A percentile compares a stretch with the other conserved stretches of the same genome.
Conservation (phyloP, 1,139 yeast genomes). For the Suhomyces panamericanus region DNA sequence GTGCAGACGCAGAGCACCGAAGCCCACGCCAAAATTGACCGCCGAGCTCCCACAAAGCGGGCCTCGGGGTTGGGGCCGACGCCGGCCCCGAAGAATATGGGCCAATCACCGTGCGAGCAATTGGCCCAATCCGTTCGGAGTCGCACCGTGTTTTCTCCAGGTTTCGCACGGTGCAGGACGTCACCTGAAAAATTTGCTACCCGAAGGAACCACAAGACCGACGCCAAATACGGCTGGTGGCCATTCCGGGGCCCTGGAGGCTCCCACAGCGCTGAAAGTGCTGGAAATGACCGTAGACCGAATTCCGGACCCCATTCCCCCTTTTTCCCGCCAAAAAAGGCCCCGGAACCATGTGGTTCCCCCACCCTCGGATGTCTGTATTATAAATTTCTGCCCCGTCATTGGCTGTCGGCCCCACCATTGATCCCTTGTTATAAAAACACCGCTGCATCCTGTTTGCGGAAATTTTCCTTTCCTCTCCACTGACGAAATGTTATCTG, state of each 20-base stretch:
- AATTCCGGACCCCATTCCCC: neutral
- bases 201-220: slow-evolving; percentile 4
- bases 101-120: slow-evolving; percentile 12
- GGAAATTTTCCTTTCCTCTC: slow-evolving; percentile 8
- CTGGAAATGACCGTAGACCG: neutral
- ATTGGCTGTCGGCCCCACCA: slow-evolving; percentile 18
- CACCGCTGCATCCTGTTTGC: slow-evolving; percentile 9
- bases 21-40: neutral
- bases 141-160: slow-evolving; percentile 15
- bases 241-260: neutral
- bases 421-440: slow-evolving; percentile 13
- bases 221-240: neutral
- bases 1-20: neutral
- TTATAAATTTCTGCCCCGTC: slow-evolving; percentile 21
- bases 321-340: neutral
- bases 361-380: slow-evolving; percentile 13
- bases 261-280: neutral
- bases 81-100: slow-evolving; percentile 10
- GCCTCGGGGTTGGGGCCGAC: slow-evolving; percentile 1
- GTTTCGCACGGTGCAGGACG: slow-evolving; percentile 12
- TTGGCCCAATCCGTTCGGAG: slow-evolving; percentile 13
- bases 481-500: slow-evolving; percentile 37
- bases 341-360: neutral
- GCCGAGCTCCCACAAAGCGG: neutral
- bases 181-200: slow-evolving; percentile 12